Evolutionary conservation across 352 stramenopile species (phyloP).

Genomic region (Globisporangium middletonii): DNA sequence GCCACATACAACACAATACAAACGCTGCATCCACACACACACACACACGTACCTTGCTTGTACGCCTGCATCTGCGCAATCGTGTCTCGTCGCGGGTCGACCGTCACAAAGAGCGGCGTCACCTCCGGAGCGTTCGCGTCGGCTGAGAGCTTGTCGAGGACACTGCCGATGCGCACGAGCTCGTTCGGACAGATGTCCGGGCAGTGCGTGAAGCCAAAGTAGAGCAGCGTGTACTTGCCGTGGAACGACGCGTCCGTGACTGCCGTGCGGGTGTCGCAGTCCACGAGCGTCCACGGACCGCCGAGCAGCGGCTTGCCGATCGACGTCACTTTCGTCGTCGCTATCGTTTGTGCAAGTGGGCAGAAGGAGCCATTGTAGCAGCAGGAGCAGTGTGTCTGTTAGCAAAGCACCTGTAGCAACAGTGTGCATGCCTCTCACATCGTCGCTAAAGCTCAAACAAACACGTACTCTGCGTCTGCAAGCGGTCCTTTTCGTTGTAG

Average conservation of each 20-base stretch:
- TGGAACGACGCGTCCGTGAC: slow-evolving; percentile 90
- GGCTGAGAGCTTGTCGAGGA: slow-evolving; percentile 90
- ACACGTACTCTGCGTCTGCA: slow-evolving; percentile 75
- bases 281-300: slow-evolving; percentile 91
- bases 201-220: slow-evolving; percentile 99
- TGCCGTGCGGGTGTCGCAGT: slow-evolving; percentile 77
- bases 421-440: neutral
- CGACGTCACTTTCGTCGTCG: slow-evolving; percentile 82
- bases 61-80: slow-evolving; percentile 95
- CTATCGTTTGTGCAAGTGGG: slow-evolving; percentile 15
- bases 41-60: slow-evolving; percentile 64
- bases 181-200: slow-evolving; percentile 99
- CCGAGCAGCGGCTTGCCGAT: slow-evolving; percentile 90
- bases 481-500: slow-evolving; percentile 83
- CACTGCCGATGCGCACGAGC: slow-evolving; percentile 96
- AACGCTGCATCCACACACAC: no score
- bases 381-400: slow-evolving; percentile 3
- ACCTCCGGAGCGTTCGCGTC: slow-evolving; percentile 50
- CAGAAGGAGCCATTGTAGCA: no score
- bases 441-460: neutral
- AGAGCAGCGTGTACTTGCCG: slow-evolving; percentile 96
- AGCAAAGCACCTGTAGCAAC: neutral
- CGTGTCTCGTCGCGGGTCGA: slow-evolving; percentile 97
- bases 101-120: slow-evolving; percentile 95
- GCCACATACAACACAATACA: neutral